A percentile compares a stretch with the other conserved stretches of the same genome.
Conservation (phyloP, 2,329 filamentous ascomycete genomes). For the Pyricularia grisea region DNA sequence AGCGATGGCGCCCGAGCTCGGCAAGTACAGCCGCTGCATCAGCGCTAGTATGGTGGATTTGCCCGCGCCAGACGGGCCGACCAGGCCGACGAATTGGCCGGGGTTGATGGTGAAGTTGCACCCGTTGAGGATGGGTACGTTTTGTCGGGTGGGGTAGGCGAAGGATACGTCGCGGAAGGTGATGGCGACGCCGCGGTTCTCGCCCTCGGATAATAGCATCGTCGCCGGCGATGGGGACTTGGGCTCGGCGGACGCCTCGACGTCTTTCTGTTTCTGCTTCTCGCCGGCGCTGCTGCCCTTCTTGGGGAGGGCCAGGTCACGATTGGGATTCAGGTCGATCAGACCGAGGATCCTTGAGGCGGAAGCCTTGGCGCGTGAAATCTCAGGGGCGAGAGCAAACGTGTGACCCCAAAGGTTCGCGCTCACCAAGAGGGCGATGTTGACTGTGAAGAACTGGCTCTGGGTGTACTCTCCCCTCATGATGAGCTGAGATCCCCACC, state of each 20-base stretch:
- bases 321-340: conserved; percentile 1
- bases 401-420: conserved; percentile 67
- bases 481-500: conserved; percentile 69
- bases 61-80: conserved; percentile 35
- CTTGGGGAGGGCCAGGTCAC: neutral
- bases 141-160: conserved; percentile 50
- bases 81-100: conserved; percentile 30
- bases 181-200: conserved; percentile 31
- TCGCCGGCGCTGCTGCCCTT: neutral
- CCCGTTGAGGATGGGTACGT: conserved; percentile 35
- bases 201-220: conserved; percentile 7
- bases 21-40: conserved; percentile 44
- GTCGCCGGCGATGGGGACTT: neutral
- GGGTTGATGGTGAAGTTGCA: conserved; percentile 25
- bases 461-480: conserved; percentile 52
- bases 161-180: conserved; percentile 49
- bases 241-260: conserved; percentile 24
- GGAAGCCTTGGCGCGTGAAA: conserved; percentile 57
- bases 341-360: conserved; percentile 38
- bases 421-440: conserved; percentile 61
- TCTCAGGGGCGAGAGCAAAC: conserved; percentile 65
- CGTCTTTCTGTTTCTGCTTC: conserved; percentile 20
- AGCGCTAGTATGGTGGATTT: conserved; percentile 37
- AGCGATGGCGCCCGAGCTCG: conserved; percentile 36
- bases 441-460: conserved; percentile 66